Evolutionary conservation across 345 rosid genomes (phyloP).

Genomic region (Gossypium anomalum): DNA sequence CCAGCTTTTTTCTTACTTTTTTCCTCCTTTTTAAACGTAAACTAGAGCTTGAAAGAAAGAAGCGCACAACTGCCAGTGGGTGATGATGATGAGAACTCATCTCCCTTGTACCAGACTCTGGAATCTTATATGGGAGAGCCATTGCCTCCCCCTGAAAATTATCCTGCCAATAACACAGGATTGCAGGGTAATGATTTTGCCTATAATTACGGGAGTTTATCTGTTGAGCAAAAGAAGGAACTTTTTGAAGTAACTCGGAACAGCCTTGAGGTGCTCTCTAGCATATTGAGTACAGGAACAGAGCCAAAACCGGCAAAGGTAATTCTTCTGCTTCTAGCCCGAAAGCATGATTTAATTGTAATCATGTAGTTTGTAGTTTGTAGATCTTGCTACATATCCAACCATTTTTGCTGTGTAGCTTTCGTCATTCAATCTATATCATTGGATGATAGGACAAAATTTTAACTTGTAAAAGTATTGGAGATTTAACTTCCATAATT

Average conservation of each 20-base stretch:
- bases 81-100: constrained; percentile 34
- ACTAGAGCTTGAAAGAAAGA: constrained; percentile 52
- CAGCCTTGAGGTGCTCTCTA: constrained; percentile 75
- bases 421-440: neutral
- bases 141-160: constrained; percentile 49
- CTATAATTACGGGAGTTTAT: constrained; percentile 36
- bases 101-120: constrained; percentile 36
- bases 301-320: constrained; percentile 55
- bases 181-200: constrained; percentile 26
- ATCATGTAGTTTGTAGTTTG: neutral
- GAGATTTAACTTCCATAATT: too few species aligned
- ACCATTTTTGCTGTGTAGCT: neutral
- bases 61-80: constrained; percentile 21
- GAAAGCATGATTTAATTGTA: neutral
- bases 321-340: constrained; percentile 11
- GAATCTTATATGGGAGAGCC: constrained; percentile 55
- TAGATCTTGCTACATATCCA: neutral
- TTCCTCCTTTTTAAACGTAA: neutral
- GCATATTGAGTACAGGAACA: constrained; percentile 55
- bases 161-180: constrained; percentile 43
- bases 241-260: constrained; percentile 53
- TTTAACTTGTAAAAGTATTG: neutral
- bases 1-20: neutral
- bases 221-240: constrained; percentile 62
- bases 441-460: neutral